Evolutionary conservation across 2,329 filamentous ascomycete species (phyloP), one percentile per base, ranked within the genome.

Genomic region (Paradendryphiella salina): DNA sequence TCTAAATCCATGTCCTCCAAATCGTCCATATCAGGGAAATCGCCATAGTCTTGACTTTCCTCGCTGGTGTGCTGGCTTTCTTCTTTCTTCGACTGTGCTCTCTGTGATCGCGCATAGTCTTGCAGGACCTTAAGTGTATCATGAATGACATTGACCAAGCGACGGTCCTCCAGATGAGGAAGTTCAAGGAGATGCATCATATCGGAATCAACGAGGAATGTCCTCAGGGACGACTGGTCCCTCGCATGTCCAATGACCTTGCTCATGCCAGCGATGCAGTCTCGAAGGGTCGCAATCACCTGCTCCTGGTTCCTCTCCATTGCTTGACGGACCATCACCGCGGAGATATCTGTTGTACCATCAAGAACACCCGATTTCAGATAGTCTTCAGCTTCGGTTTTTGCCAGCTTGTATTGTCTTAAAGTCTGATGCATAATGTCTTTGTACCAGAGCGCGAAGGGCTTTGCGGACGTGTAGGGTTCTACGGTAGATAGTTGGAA

Each of bases 31-130:
- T 76, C 82, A 17, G 77, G 73, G 73, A 79, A 82, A 52, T 84
- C 82, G 23, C 83, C 83, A 60, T 84, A 86, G 38, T 86, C 83
- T 64, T 86, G 84, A 56, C 83, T 86, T 45, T 86, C 84, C 44
- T 85, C 83, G 46, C 76, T 80, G 10, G 44, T 57, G 15, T 57
- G 45, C 34, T 75, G 72, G 20, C 75, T 63, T 11, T 50, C 46
- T n/a, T 65, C 44, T n/a, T 55, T 71, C 56, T 15, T 59, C 32
- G 38, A 17, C 4, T 42, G 33, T 7, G 39, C 28, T 50, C 52
- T 54, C 38, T 53, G 57, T 50, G 52, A 46, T 36, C 44, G 57
- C 54, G 56, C 46, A 60, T 79, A 80, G 28, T 72, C 65, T 8
- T 75, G 64, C 5, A 82, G 65, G 5, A 83, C 68, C n/a, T 75